Evolutionary conservation across 176 grass and related monocot genomes (phyloP).

Genomic region (Lolium multiflorum): DNA sequence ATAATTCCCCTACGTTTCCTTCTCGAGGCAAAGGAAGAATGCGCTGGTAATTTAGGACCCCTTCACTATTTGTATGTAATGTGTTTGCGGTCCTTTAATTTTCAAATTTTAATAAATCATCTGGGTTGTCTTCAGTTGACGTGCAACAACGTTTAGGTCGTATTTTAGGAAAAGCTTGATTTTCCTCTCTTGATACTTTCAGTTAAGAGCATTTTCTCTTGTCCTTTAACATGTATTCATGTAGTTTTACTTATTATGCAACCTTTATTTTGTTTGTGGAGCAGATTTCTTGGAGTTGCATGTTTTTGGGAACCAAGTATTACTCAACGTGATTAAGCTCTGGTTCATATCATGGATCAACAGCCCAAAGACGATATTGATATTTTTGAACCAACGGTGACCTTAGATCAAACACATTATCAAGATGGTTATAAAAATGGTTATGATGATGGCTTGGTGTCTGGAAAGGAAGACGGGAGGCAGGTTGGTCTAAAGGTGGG

Average conservation of each 20-base stretch:
- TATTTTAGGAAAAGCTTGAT: not conserved
- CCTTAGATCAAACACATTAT: conserved; percentile 73
- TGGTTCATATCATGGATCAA: conserved; percentile 56
- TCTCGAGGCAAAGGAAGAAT: not conserved
- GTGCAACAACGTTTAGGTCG: not conserved
- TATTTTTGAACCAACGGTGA: conserved; percentile 64
- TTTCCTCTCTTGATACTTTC: conserved; percentile 1
- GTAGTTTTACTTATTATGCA: not conserved
- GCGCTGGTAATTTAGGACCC: not conserved
- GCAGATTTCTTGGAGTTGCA: conserved; percentile 31
- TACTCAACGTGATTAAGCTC: not conserved
- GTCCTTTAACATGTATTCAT: not conserved
- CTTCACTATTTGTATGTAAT: not conserved
- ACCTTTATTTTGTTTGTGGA: not conserved
- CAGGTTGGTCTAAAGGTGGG: conserved; percentile 75
- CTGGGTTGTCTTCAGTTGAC: conserved; percentile 2
- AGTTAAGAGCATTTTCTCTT: not conserved
- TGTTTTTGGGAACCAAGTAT: not conserved
- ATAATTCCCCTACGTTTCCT: not conserved
- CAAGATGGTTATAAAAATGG: conserved; percentile 71
- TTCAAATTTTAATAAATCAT: not conserved
- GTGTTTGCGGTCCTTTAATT: not conserved
- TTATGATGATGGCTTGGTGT: conserved; percentile 62
- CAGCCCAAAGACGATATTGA: conserved; percentile 42
- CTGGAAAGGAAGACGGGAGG: conserved; percentile 72